phyloP scores from a whole-genome alignment of 2,329 filamentous ascomycete species.

The Thelonectria discophora region DNA sequence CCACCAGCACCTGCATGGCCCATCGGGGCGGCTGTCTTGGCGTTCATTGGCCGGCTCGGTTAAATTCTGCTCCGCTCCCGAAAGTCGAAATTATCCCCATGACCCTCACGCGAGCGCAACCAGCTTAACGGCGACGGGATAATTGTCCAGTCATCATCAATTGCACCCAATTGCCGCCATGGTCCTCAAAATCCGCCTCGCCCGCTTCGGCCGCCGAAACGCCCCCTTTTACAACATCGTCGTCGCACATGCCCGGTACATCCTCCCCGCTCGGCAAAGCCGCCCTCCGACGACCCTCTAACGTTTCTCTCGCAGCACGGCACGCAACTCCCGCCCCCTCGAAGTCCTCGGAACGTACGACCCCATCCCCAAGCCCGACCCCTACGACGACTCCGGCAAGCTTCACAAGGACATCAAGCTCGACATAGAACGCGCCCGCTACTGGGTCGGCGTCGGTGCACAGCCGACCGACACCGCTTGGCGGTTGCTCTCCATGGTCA shows the following conservation, averaged over 20 bases:
- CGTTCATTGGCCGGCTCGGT: conserved; percentile 46
- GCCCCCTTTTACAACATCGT: conserved; percentile 98
- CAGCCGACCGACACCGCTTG: conserved; percentile 92
- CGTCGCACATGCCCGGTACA: conserved; percentile 88
- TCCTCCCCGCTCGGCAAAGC: conserved; percentile 1
- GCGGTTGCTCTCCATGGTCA: conserved; percentile 84
- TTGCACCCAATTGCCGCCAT: conserved; percentile 57
- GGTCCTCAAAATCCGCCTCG: conserved; percentile 93
- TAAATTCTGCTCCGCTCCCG: conserved; percentile 47
- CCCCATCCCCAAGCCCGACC: conserved; percentile 69
- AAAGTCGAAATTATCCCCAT: conserved; percentile 44
- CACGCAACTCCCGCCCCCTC: conserved; percentile 86
- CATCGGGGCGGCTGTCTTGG: not conserved
- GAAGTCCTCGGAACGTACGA: conserved; percentile 90
- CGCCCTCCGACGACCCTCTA: conserved; percentile 1
- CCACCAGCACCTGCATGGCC: not conserved
- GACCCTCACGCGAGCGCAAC: conserved; percentile 23
- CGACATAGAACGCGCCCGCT: conserved; percentile 81
- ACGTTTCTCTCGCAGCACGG: conserved; percentile 67
- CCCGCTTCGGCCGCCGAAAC: conserved; percentile 90
- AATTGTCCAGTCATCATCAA: conserved; percentile 28
- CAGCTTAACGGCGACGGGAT: not conserved
- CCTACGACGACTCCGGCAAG: conserved; percentile 68
- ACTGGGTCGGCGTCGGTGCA: conserved; percentile 97
- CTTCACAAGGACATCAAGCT: conserved; percentile 92